These are phyloP conservation scores for Schizopora paradoxa DNA, from an alignment of 1,284 basidiomycete species.

Conservation along the genomic window DNA sequence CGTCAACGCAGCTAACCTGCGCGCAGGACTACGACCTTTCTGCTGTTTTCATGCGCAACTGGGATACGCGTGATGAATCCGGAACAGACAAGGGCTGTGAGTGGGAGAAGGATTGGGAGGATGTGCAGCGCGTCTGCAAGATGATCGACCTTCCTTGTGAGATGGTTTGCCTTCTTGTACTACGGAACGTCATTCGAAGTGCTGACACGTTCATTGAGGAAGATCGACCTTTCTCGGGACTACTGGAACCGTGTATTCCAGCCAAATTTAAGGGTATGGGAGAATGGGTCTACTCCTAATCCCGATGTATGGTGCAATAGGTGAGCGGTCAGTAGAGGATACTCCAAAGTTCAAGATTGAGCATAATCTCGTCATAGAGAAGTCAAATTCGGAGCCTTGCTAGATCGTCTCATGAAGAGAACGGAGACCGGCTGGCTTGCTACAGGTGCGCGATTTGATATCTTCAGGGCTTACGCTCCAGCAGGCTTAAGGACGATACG, in stretches of 20 bases:
- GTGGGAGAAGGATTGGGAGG: slow-evolving; percentile 94
- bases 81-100: slow-evolving; percentile 77
- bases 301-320: slow-evolving; percentile 93
- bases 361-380: slow-evolving; percentile 46
- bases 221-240: slow-evolving; percentile 80
- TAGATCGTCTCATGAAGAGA: slow-evolving; percentile 50
- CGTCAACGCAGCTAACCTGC: slow-evolving; percentile 1
- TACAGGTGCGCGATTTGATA: slow-evolving; percentile 49
- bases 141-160: slow-evolving; percentile 59
- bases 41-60: slow-evolving; percentile 95
- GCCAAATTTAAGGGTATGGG: slow-evolving; percentile 75
- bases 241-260: slow-evolving; percentile 91
- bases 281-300: slow-evolving; percentile 79
- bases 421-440: slow-evolving; percentile 58
- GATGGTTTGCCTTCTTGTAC: slow-evolving; percentile 45
- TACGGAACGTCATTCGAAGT: background rate
- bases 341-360: background rate
- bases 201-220: slow-evolving; percentile 14
- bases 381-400: slow-evolving; percentile 89
- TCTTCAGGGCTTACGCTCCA: background rate
- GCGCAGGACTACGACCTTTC: slow-evolving; percentile 72
- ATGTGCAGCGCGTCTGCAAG: slow-evolving; percentile 78
- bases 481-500: background rate
- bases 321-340: too few relatives aligned
- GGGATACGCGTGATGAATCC: slow-evolving; percentile 75